Conservation (phyloP, 78 protist genomes). For the Dictyostelium brefeldianum region DNA sequence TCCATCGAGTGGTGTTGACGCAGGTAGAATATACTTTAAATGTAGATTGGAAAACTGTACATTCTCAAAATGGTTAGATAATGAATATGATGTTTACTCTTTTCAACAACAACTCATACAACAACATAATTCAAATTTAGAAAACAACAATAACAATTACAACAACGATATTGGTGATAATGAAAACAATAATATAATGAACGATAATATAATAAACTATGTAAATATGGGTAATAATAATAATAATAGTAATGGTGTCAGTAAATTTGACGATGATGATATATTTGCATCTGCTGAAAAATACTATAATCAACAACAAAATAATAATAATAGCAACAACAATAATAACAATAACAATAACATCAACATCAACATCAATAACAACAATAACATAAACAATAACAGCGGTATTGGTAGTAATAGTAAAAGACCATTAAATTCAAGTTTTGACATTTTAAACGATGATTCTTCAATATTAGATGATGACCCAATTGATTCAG, state of each 20-base stretch:
- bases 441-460: background rate
- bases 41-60: background rate
- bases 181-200: too few species aligned
- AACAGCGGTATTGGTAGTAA: background rate
- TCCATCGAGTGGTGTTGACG: background rate
- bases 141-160: background rate
- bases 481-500: background rate
- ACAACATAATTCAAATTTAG: too few species aligned
- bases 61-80: conserved; percentile 6
- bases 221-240: background rate
- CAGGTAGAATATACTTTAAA: background rate
- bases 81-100: background rate
- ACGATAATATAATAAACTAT: too few species aligned
- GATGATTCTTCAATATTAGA: background rate
- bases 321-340: too few species aligned
- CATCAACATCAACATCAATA: background rate
- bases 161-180: background rate
- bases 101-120: background rate
- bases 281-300: background rate
- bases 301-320: background rate
- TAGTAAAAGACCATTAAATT: background rate
- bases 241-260: background rate
- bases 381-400: background rate
- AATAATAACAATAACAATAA: background rate
- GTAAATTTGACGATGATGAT: background rate